Percentiles rank a stretch among this genome's conserved stretches.
Conservation (phyloP, 306 rosid species). For the Heteromeles arbutifolia region DNA sequence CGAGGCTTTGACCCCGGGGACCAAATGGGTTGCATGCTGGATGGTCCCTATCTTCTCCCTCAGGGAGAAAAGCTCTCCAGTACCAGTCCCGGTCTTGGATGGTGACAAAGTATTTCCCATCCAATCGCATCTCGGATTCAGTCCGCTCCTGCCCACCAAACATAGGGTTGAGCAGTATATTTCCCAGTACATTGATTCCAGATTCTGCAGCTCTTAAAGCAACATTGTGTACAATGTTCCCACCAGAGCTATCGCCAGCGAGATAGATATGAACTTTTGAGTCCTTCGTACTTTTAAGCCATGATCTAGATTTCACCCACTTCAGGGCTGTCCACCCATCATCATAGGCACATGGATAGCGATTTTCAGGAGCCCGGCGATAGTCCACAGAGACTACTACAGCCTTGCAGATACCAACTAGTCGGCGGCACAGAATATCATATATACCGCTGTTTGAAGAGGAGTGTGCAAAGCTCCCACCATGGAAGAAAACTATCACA, state of each 20-base stretch:
- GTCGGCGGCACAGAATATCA: slow-evolving; percentile 76
- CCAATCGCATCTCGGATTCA: slow-evolving; percentile 61
- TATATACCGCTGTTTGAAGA: slow-evolving; percentile 90
- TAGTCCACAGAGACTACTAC: slow-evolving; percentile 86
- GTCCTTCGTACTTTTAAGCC: slow-evolving; percentile 80
- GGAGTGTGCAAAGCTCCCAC: slow-evolving; percentile 97
- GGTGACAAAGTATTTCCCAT: slow-evolving; percentile 87
- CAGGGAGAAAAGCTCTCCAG: slow-evolving; percentile 98
- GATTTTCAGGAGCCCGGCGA: slow-evolving; percentile 82
- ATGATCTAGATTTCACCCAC: slow-evolving; percentile 73
- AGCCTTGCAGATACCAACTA: slow-evolving; percentile 74
- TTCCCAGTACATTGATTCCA: slow-evolving; percentile 69
- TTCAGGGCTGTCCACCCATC: slow-evolving; percentile 88
- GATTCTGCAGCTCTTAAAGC: slow-evolving; percentile 63
- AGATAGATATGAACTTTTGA: slow-evolving; percentile 70
- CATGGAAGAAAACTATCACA: slow-evolving; percentile 83
- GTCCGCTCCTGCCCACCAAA: slow-evolving; percentile 88
- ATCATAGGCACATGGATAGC: slow-evolving; percentile 83
- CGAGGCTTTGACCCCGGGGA: slow-evolving; percentile 51
- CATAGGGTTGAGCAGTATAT: slow-evolving; percentile 82
- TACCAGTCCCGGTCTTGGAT: slow-evolving; percentile 89
- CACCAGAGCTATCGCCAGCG: slow-evolving; percentile 97
- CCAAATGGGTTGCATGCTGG: slow-evolving; percentile 95
- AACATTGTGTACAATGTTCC: slow-evolving; percentile 93
- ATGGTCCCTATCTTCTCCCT: slow-evolving; percentile 93